Evolutionary conservation across 1,284 basidiomycete genomes (phyloP), one percentile per base, ranked within the genome.

Genomic region (Tremellales sp.): DNA sequence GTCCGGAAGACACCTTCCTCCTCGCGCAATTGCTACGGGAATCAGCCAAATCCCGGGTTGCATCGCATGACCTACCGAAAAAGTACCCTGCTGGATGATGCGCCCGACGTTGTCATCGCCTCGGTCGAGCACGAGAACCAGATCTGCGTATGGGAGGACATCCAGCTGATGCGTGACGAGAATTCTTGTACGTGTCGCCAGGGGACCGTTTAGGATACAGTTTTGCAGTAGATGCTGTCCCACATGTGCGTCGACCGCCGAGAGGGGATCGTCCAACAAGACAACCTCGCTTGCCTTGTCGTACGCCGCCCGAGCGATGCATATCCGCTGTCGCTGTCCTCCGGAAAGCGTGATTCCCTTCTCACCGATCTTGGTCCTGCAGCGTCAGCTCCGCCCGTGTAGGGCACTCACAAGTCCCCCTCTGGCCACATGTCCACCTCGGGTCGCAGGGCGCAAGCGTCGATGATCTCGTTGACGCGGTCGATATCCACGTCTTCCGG

Each of bases 301-400:
- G 83, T 87, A 90, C 2, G 84, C 83, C 0, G 84, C 85, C 5
- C 87, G 77, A 3, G 86, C 87, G 9, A 91, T 71, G 5, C 82
- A 86, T 1, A 90, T 79, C 21, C 87, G 81, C 40, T 86, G 86
- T 77, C 86, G 56, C 47, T 67, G 66, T 12, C 66, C 67, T 3
- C 67, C 67, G 2, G 64, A 65, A 2, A 69, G 44, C n/a, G 59
- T 69, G 44, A 65, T 60, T 10, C 65, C 66, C 22, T 83, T 84
- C 69, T 89, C 86, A 29, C 87, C 87, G 39, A 90, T 85, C 66
- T 86, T 82, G 14, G 63, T 57, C 34, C 58, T 62, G 42, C 5
- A 4, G 22, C 24, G 37, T 25, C 13, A 39, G 7, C 14, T 36
- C 10, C 9, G 9, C 8, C 8, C 18, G 22, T 10, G 34, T 19